Conservation (phyloP, 2,329 filamentous ascomycete genomes). For the Lecanicillium sp. region DNA sequence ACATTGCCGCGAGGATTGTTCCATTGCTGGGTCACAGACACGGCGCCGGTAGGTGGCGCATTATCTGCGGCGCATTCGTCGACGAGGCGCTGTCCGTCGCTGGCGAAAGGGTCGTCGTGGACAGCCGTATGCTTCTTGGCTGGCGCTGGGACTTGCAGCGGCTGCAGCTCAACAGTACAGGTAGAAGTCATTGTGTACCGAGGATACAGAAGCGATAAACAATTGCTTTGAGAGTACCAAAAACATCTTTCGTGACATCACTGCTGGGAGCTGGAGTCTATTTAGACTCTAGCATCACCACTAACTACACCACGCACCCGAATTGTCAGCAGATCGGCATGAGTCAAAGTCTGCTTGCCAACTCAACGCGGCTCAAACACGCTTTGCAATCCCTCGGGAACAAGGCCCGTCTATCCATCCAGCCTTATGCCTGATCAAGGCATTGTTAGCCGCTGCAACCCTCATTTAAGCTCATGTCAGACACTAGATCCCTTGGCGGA, state of each 20-base stretch:
- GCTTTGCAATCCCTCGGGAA: neutral
- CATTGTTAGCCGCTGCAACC: neutral
- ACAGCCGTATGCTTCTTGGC: neutral
- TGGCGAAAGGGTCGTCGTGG: neutral
- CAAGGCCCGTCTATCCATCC: slow-evolving; percentile 6
- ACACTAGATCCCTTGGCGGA: neutral
- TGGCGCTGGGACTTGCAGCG: neutral
- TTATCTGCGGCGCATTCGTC: slow-evolving; percentile 8
- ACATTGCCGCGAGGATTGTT: slow-evolving; percentile 44
- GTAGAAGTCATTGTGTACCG: neutral
- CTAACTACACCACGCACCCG: no score
- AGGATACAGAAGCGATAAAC: no score
- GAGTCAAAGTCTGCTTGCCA: neutral
- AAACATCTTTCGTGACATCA: no score
- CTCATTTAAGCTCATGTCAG: neutral
- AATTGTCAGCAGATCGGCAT: neutral
- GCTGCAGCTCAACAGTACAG: slow-evolving; percentile 6
- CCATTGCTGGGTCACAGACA: slow-evolving; percentile 33
- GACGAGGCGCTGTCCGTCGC: slow-evolving; percentile 1
- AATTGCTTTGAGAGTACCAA: no score
- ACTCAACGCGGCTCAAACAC: neutral
- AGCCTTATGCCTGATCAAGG: neutral
- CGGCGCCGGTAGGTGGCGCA: neutral
- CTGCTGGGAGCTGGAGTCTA: no score
- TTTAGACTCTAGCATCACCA: neutral